Evolutionary conservation across 345 rosid genomes (phyloP).

Genomic region (Aegle marmelos): DNA sequence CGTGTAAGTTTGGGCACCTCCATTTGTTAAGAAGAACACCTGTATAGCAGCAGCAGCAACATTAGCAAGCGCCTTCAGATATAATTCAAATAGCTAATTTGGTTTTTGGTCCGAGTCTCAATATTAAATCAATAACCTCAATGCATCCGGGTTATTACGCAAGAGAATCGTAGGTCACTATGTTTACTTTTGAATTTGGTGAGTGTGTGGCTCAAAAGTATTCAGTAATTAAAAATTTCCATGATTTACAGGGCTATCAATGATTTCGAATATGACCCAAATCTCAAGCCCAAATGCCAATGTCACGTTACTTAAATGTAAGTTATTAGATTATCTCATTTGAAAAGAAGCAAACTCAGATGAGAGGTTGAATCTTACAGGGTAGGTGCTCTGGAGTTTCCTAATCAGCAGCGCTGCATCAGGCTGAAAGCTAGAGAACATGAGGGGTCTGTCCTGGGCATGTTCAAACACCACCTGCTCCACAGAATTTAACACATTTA

Average conservation of each 20-base stretch:
- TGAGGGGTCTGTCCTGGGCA: slow-evolving; percentile 36
- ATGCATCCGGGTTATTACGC: too few relatives aligned
- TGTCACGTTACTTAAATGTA: not conserved
- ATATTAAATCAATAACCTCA: not conserved
- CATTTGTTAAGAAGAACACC: slow-evolving; percentile 74
- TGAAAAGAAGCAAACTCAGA: not conserved
- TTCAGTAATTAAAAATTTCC: not conserved
- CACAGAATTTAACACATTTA: not conserved
- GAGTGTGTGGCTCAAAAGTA: too few relatives aligned
- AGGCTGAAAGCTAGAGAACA: slow-evolving; percentile 73
- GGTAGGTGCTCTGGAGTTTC: slow-evolving; percentile 44
- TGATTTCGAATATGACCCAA: not conserved
- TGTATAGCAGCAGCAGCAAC: slow-evolving; percentile 16
- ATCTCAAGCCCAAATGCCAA: not conserved
- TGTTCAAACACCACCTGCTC: slow-evolving; percentile 46
- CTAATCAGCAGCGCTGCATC: slow-evolving; percentile 53
- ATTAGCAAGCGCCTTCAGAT: not conserved
- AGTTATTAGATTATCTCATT: not conserved
- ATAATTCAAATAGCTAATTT: not conserved
- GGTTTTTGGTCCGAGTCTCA: not conserved
- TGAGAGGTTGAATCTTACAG: slow-evolving; percentile 30
- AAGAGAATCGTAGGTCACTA: too few relatives aligned
- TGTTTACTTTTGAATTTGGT: too few relatives aligned
- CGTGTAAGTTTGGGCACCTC: slow-evolving; percentile 47
- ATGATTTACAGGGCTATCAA: not conserved